Percentiles rank a stretch among this genome's conserved stretches.
These are phyloP conservation scores for Cucurbita pepo DNA, from an alignment of 306 rosid species.

Conservation along the genomic window DNA sequence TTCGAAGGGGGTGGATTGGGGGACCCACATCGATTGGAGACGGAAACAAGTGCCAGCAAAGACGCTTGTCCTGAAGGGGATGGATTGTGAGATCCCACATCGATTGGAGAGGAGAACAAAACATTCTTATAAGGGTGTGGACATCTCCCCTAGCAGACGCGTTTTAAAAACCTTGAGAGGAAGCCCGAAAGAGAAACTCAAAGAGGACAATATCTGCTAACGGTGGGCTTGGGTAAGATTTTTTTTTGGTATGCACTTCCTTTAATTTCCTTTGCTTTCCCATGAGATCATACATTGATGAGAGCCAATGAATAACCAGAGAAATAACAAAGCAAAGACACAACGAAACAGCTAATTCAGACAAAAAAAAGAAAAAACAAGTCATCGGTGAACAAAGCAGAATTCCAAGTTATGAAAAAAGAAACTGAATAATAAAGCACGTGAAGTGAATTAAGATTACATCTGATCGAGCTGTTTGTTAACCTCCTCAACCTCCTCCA, in stretches of 20 bases:
- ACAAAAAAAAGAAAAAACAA: neutral
- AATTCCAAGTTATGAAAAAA: neutral
- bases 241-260: neutral
- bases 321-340: neutral
- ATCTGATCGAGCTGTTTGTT: conserved; percentile 97
- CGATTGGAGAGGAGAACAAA: no score
- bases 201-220: no score
- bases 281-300: neutral
- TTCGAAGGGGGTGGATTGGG: no score
- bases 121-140: no score
- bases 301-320: neutral
- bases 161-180: no score
- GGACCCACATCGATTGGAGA: no score
- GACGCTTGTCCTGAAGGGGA: no score
- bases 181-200: no score
- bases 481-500: conserved; percentile 96
- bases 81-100: no score
- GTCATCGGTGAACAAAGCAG: neutral
- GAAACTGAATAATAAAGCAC: neutral
- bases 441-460: conserved; percentile 14
- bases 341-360: neutral
- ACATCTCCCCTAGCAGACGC: no score
- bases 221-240: no score
- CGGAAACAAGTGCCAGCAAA: no score
- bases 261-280: neutral